These are phyloP conservation scores for Ustulina deusta DNA, from an alignment of 2,329 filamentous ascomycete genomes.

Conservation along the genomic window DNA sequence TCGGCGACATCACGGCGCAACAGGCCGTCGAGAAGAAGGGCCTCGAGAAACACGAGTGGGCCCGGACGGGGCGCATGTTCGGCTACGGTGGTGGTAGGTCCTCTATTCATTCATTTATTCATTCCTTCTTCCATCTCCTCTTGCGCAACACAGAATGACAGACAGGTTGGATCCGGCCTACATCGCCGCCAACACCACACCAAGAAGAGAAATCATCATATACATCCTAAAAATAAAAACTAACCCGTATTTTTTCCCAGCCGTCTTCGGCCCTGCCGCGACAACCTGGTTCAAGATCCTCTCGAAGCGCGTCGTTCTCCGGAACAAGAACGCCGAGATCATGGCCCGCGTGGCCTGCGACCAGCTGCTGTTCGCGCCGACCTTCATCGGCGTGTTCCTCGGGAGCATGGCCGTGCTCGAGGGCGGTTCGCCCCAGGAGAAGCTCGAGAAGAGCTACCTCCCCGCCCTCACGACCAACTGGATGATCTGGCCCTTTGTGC, in stretches of 20 bases:
- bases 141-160: neutral
- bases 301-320: slow-evolving; percentile 73
- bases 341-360: slow-evolving; percentile 82
- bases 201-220: neutral
- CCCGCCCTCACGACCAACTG: slow-evolving; percentile 84
- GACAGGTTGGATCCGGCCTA: neutral
- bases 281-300: slow-evolving; percentile 89
- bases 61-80: slow-evolving; percentile 81
- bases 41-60: slow-evolving; percentile 77
- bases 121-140: neutral
- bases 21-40: slow-evolving; percentile 89
- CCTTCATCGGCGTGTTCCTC: slow-evolving; percentile 84
- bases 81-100: slow-evolving; percentile 79
- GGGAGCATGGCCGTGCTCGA: slow-evolving; percentile 87
- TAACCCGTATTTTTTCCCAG: slow-evolving; percentile 56
- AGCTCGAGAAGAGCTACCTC: slow-evolving; percentile 77
- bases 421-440: slow-evolving; percentile 70
- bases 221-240: neutral
- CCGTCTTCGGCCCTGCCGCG: slow-evolving; percentile 87
- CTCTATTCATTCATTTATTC: slow-evolving; percentile 11
- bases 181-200: neutral
- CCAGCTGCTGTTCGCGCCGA: slow-evolving; percentile 86
- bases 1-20: slow-evolving; percentile 91
- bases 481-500: slow-evolving; percentile 88
- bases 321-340: slow-evolving; percentile 75